A percentile compares a stretch with the other conserved stretches of the same genome.
phyloP scores from a whole-genome alignment of 345 rosid species.

The Viola odorata region DNA sequence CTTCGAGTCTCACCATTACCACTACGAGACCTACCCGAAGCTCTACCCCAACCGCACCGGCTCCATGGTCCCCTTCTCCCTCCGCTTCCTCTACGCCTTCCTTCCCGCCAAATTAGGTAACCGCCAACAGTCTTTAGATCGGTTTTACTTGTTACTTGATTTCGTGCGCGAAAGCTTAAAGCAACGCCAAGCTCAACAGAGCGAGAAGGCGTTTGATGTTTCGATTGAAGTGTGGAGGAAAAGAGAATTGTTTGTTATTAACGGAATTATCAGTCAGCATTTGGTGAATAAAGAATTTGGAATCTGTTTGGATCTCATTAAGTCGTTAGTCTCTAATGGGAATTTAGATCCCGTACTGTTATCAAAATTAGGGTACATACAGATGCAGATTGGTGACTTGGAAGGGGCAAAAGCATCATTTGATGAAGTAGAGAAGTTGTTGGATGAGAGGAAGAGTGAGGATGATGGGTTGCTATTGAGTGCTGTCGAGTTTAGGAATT shows the following conservation, averaged over 20 bases:
- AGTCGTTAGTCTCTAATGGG: conserved; percentile 36
- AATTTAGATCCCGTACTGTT: conserved; percentile 49
- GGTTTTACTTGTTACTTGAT: conserved; percentile 62
- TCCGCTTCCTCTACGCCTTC: conserved; percentile 78
- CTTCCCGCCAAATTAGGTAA: conserved; percentile 56
- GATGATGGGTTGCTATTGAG: conserved; percentile 17
- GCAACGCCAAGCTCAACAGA: conserved; percentile 7
- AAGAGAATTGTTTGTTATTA: conserved; percentile 65
- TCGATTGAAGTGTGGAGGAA: conserved; percentile 57
- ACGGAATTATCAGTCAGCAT: conserved; percentile 61
- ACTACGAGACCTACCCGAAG: conserved; percentile 70
- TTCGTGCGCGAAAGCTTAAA: conserved; percentile 39
- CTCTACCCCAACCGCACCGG: conserved; percentile 62
- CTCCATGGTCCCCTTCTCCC: conserved; percentile 87
- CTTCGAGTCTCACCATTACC: conserved; percentile 58
- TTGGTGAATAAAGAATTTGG: conserved; percentile 64
- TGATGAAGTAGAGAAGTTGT: conserved; percentile 44
- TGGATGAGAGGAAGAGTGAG: conserved; percentile 28
- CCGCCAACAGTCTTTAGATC: conserved; percentile 67
- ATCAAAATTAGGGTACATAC: conserved; percentile 79
- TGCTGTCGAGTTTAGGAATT: conserved; percentile 57
- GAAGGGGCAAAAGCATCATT: conserved; percentile 70
- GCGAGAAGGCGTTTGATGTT: conserved; percentile 23
- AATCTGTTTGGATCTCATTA: conserved; percentile 59
- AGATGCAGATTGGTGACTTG: conserved; percentile 87